A percentile compares a stretch with the other conserved stretches of the same genome.
Conservation (phyloP, 148 eudicot species). For the Pouteria glomerata region DNA sequence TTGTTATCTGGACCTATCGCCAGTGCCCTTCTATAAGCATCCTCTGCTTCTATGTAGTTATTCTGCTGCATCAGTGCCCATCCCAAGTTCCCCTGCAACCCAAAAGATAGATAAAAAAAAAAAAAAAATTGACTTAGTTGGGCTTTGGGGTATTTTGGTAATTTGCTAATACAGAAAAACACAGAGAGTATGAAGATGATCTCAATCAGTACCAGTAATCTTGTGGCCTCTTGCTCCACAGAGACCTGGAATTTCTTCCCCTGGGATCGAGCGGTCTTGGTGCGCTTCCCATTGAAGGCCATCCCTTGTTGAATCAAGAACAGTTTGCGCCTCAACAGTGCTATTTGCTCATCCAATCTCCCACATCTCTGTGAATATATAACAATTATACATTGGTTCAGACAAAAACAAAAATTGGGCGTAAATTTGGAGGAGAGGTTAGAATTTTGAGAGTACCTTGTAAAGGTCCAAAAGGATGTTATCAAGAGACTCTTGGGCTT, state of each 20-base stretch:
- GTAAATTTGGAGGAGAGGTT: not conserved
- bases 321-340: conserved; percentile 65
- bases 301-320: conserved; percentile 89
- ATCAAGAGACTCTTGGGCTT: conserved; percentile 96
- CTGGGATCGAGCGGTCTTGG: conserved; percentile 89
- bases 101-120: no score
- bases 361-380: conserved; percentile 79
- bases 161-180: not conserved
- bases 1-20: conserved; percentile 84
- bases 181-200: not conserved
- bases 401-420: not conserved
- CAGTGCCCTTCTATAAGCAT: conserved; percentile 85
- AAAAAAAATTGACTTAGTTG: no score
- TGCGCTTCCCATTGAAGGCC: conserved; percentile 92
- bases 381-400: not conserved
- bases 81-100: conserved; percentile 87
- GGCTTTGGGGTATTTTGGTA: no score
- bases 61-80: conserved; percentile 97
- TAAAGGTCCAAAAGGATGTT: conserved; percentile 90
- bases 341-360: conserved; percentile 92
- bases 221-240: conserved; percentile 92
- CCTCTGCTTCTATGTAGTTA: conserved; percentile 89
- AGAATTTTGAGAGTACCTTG: conserved; percentile 42
- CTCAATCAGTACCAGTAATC: conserved; percentile 57
- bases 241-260: conserved; percentile 98